Conservation (phyloP, 23 red algal species). For the Gracilaria gracilis region DNA sequence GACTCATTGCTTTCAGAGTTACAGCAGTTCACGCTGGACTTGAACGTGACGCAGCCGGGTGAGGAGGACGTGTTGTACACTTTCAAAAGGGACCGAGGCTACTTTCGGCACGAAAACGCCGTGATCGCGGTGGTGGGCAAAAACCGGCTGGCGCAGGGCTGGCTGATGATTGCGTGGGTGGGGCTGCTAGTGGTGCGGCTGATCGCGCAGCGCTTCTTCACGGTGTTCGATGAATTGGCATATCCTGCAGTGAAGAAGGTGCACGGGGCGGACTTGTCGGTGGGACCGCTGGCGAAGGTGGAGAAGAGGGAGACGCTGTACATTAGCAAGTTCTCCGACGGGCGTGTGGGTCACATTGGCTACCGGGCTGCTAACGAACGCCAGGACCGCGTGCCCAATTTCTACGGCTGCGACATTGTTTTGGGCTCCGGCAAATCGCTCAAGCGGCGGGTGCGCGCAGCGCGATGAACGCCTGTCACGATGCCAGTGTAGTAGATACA, state of each 20-base stretch:
- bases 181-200: background rate
- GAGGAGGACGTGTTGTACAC: constrained; percentile 11
- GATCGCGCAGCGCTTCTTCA: constrained; percentile 17
- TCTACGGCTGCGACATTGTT: background rate
- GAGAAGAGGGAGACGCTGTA: background rate
- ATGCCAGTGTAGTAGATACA: no score
- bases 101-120: background rate
- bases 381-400: background rate
- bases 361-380: background rate
- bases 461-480: no score
- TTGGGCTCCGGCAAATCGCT: background rate
- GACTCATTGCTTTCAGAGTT: constrained; percentile 1
- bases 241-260: constrained; percentile 16
- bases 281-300: background rate
- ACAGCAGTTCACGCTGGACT: background rate
- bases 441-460: no score
- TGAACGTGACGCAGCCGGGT: background rate
- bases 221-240: constrained; percentile 9
- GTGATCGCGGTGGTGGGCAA: constrained; percentile 7
- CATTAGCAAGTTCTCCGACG: constrained; percentile 12
- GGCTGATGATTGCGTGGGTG: constrained; percentile 13
- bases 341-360: constrained; percentile 1
- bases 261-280: background rate
- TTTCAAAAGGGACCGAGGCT: background rate
- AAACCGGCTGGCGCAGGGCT: background rate